These are phyloP conservation scores for Penicillium decumbens DNA, from an alignment of 2,329 filamentous ascomycete species.

Conservation along the genomic window DNA sequence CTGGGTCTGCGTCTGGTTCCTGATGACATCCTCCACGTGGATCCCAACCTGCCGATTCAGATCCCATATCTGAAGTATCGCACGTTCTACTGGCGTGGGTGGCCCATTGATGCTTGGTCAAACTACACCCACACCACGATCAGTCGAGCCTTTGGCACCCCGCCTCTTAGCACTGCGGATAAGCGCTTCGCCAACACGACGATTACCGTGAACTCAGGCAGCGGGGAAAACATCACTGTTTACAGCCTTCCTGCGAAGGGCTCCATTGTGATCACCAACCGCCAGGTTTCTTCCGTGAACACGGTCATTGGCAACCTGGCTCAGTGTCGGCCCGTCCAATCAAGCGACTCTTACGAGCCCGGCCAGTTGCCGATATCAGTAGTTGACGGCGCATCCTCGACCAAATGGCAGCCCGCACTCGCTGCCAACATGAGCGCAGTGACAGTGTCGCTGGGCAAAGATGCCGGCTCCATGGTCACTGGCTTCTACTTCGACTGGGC, in stretches of 20 bases:
- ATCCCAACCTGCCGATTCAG: constrained; percentile 63
- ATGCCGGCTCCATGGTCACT: constrained; percentile 28
- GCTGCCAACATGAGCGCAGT: constrained; percentile 52
- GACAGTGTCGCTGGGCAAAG: constrained; percentile 51
- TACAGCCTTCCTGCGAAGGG: constrained; percentile 49
- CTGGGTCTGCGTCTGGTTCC: constrained; percentile 59
- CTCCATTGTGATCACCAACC: constrained; percentile 55
- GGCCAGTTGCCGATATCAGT: constrained; percentile 67
- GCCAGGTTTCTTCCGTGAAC: constrained; percentile 51
- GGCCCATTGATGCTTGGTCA: constrained; percentile 57
- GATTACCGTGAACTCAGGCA: constrained; percentile 58
- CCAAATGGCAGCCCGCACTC: constrained; percentile 60
- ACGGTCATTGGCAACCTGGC: constrained; percentile 58
- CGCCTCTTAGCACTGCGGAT: constrained; percentile 51
- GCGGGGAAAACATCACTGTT: constrained; percentile 37
- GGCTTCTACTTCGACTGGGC: constrained; percentile 60
- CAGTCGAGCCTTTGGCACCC: constrained; percentile 46
- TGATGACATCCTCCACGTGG: constrained; percentile 55
- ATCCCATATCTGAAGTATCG: constrained; percentile 58
- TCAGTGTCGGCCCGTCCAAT: constrained; percentile 57
- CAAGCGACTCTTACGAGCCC: constrained; percentile 48
- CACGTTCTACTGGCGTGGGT: constrained; percentile 63
- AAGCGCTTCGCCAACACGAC: constrained; percentile 48
- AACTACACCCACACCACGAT: constrained; percentile 63
- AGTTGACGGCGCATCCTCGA: constrained; percentile 62